Evolutionary conservation across 2,329 filamentous ascomycete genomes (phyloP).

Genomic region (Colletotrichum truncatum): DNA sequence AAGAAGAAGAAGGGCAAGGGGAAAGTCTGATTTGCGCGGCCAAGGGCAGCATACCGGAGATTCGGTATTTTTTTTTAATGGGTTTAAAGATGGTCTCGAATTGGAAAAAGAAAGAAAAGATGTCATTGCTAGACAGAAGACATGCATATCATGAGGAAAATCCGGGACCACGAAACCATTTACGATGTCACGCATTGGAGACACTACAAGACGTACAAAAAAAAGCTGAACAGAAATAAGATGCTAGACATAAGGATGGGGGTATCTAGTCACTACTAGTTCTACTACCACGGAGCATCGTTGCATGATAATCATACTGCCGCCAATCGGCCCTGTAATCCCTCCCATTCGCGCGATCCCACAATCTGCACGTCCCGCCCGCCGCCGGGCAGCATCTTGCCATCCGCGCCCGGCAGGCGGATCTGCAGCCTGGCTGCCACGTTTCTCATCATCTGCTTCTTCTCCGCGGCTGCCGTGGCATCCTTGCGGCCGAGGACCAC

Average conservation of each 20-base stretch:
- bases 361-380: slow-evolving; percentile 59
- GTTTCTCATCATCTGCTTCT: slow-evolving; percentile 41
- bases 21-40: slow-evolving; percentile 41
- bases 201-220: not conserved
- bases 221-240: slow-evolving; percentile 1
- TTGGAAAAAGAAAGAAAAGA: not conserved
- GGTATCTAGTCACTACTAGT: slow-evolving; percentile 29
- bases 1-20: slow-evolving; percentile 61
- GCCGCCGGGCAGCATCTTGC: slow-evolving; percentile 50
- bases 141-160: not conserved
- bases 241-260: slow-evolving; percentile 6
- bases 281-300: slow-evolving; percentile 16
- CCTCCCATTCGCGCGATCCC: slow-evolving; percentile 65
- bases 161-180: not conserved
- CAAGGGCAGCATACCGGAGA: no score
- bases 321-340: slow-evolving; percentile 54
- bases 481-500: slow-evolving; percentile 42
- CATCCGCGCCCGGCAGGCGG: slow-evolving; percentile 54
- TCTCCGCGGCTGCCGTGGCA: slow-evolving; percentile 34
- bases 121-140: slow-evolving; percentile 7
- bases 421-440: slow-evolving; percentile 61
- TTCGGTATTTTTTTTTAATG: no score
- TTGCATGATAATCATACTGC: slow-evolving; percentile 33
- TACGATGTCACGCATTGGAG: slow-evolving; percentile 5
- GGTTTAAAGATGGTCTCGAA: no score